Percentiles rank a stretch among this genome's conserved stretches.
These are phyloP conservation scores for Dryas alaskensis DNA, from an alignment of 306 rosid species.

Conservation along the genomic window DNA sequence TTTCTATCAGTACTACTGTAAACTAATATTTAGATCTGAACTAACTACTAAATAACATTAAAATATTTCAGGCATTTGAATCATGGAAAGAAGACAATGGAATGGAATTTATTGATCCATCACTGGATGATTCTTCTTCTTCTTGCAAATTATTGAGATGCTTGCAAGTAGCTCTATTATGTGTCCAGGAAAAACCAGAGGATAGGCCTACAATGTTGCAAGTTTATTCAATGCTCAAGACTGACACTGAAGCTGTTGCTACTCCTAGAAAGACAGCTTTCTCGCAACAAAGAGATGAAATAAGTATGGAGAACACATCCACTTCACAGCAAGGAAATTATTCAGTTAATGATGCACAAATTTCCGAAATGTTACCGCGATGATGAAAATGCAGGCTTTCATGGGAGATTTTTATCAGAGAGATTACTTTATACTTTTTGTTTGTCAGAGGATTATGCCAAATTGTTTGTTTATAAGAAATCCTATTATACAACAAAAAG, in stretches of 20 bases:
- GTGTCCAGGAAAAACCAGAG: slow-evolving; percentile 55
- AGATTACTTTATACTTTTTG: too few relatives aligned
- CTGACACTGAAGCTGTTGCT: slow-evolving; percentile 30
- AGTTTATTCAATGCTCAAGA: slow-evolving; percentile 52
- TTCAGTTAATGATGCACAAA: slow-evolving; percentile 43
- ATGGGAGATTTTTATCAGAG: too few relatives aligned
- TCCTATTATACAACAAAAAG: not conserved
- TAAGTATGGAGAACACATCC: slow-evolving; percentile 7
- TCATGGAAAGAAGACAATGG: slow-evolving; percentile 50
- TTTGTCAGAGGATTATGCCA: not conserved
- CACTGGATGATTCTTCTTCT: slow-evolving; percentile 46
- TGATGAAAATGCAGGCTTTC: slow-evolving; percentile 26
- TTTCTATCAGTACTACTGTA: not conserved
- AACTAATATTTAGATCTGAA: not conserved
- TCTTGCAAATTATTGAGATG: slow-evolving; percentile 51
- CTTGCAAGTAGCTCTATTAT: slow-evolving; percentile 57
- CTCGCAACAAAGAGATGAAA: slow-evolving; percentile 21
- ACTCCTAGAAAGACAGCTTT: slow-evolving; percentile 48
- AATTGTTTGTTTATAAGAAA: not conserved
- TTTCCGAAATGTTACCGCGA: slow-evolving; percentile 45
- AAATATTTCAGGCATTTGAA: slow-evolving; percentile 43
- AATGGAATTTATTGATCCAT: slow-evolving; percentile 45
- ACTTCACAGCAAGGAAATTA: not conserved
- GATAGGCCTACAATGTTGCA: slow-evolving; percentile 67
- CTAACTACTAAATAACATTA: not conserved